These are phyloP conservation scores for Lasiosphaeria hispida DNA, from an alignment of 495 filamentous ascomycete genomes.

Conservation along the genomic window DNA sequence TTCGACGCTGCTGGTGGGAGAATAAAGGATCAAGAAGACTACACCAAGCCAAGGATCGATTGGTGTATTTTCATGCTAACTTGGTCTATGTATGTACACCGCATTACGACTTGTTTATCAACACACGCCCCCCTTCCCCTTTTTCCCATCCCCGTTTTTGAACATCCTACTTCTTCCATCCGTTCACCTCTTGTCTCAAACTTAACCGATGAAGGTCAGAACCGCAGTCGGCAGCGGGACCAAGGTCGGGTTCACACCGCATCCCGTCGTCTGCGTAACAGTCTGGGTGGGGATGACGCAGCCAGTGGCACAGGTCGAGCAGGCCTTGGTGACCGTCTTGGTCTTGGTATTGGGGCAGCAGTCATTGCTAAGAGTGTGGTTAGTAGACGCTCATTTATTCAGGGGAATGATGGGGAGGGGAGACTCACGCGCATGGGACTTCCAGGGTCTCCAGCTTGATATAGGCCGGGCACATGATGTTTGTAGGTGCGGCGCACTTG, in stretches of 20 bases:
- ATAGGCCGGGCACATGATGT: slow-evolving; percentile 3
- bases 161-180: neutral
- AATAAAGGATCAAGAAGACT: too few relatives aligned
- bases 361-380: slow-evolving; percentile 25
- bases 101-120: neutral
- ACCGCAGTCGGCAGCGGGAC: neutral
- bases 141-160: neutral
- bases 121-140: neutral
- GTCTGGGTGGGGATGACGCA: slow-evolving; percentile 39
- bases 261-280: slow-evolving; percentile 39
- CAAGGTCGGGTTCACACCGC: slow-evolving; percentile 8
- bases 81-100: neutral
- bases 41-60: too few relatives aligned
- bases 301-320: slow-evolving; percentile 29
- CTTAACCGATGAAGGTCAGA: neutral
- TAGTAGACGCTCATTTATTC: neutral
- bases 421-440: slow-evolving; percentile 9
- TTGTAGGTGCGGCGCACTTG: neutral
- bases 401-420: neutral
- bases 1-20: neutral
- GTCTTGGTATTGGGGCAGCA: slow-evolving; percentile 42
- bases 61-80: too few relatives aligned
- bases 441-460: neutral
- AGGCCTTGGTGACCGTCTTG: slow-evolving; percentile 27
- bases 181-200: too few relatives aligned